These are phyloP conservation scores for Medicago lupulina DNA, from an alignment of 306 rosid genomes.

Conservation along the genomic window DNA sequence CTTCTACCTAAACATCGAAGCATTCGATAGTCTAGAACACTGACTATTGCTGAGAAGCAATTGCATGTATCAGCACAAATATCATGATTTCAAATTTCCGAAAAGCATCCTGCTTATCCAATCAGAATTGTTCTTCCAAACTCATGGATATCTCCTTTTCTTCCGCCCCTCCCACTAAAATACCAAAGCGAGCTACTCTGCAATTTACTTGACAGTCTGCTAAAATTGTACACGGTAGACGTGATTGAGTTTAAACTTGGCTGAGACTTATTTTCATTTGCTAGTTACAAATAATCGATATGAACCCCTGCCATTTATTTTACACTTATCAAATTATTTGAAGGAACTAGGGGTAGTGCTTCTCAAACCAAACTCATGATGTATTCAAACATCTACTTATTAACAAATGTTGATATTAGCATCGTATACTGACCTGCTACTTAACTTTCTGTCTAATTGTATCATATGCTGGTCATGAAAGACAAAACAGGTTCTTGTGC, in stretches of 20 bases:
- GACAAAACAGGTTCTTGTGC: conserved; percentile 30
- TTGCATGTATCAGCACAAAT: neutral
- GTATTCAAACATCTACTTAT: conserved; percentile 23
- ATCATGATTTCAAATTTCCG: conserved; percentile 14
- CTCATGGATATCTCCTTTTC: neutral
- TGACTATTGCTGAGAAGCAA: conserved; percentile 11
- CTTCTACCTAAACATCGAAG: neutral
- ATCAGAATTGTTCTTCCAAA: conserved; percentile 5
- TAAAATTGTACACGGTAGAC: neutral
- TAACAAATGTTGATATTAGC: conserved; percentile 31
- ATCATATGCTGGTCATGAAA: conserved; percentile 17
- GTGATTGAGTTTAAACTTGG: conserved; percentile 10
- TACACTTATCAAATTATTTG: conserved; percentile 9
- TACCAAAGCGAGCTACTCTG: conserved; percentile 10
- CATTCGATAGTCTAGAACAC: neutral
- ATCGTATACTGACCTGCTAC: conserved; percentile 36
- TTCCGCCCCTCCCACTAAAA: conserved; percentile 6
- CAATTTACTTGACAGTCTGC: conserved; percentile 12
- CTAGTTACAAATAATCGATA: conserved; percentile 4
- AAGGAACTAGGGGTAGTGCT: conserved; percentile 10
- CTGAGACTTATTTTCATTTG: neutral
- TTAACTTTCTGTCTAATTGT: conserved; percentile 28
- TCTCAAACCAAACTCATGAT: conserved; percentile 24
- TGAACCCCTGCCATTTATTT: conserved; percentile 9
- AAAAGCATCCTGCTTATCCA: conserved; percentile 22